A percentile compares a stretch with the other conserved stretches of the same genome.
These are phyloP conservation scores for Xylaria castorea DNA, from an alignment of 495 filamentous ascomycete genomes.

Conservation along the genomic window DNA sequence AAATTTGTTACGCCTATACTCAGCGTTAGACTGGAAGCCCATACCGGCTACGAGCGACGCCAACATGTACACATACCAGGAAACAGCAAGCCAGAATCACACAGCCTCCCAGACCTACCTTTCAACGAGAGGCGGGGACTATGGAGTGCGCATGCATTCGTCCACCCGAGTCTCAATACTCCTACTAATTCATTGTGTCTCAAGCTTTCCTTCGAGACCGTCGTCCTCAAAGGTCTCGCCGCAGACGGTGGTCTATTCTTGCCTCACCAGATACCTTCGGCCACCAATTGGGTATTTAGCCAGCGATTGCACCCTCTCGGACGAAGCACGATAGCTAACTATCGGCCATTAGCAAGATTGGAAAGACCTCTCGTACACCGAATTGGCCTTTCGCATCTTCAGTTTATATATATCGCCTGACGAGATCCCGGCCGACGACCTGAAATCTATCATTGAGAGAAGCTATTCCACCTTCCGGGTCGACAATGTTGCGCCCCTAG, in stretches of 20 bases:
- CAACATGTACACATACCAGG: constrained; percentile 28
- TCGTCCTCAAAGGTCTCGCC: constrained; percentile 90
- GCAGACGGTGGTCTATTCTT: constrained; percentile 89
- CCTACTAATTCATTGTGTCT: neutral
- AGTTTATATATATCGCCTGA: constrained; percentile 79
- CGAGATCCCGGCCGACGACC: constrained; percentile 81
- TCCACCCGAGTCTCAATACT: neutral
- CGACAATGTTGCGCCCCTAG: constrained; percentile 72
- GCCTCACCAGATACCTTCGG: constrained; percentile 77
- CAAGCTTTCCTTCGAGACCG: constrained; percentile 88
- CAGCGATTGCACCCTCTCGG: neutral
- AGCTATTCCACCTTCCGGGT: constrained; percentile 89
- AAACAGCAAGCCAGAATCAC: constrained; percentile 44
- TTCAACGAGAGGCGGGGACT: constrained; percentile 79
- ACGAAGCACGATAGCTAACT: constrained; percentile 25
- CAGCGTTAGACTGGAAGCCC: neutral
- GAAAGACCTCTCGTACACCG: constrained; percentile 76
- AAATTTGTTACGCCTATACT: neutral
- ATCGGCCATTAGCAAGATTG: constrained; percentile 58
- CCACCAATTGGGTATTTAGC: constrained; percentile 61
- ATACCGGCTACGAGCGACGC: constrained; percentile 1
- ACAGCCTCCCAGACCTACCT: constrained; percentile 78
- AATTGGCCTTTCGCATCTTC: constrained; percentile 78
- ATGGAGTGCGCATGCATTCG: constrained; percentile 63
- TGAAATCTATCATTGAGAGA: constrained; percentile 78